These are phyloP conservation scores for Penicillium sp. DNA, from an alignment of 2,329 filamentous ascomycete genomes.

Conservation along the genomic window DNA sequence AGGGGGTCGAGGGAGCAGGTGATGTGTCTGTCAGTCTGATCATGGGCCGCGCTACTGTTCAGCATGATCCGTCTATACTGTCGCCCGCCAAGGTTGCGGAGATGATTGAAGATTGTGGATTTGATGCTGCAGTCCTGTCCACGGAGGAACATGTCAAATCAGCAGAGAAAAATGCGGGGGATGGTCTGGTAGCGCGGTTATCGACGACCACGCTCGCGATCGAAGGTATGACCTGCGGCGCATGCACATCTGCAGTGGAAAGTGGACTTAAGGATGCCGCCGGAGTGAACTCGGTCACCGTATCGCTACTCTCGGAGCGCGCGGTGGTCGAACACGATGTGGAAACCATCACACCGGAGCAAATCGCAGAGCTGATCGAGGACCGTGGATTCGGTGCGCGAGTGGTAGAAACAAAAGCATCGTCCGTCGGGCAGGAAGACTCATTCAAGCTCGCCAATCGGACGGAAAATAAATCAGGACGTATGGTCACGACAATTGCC, in stretches of 20 bases:
- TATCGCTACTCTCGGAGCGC: constrained; percentile 81
- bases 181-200: constrained; percentile 36
- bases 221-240: constrained; percentile 89
- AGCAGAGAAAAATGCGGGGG: constrained; percentile 38
- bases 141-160: constrained; percentile 63
- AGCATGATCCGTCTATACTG: constrained; percentile 78
- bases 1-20: constrained; percentile 76
- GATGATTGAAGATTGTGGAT: constrained; percentile 88
- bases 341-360: constrained; percentile 54
- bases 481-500: constrained; percentile 76
- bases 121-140: constrained; percentile 86
- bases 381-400: constrained; percentile 78
- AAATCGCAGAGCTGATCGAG: constrained; percentile 63
- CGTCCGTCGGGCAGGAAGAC: constrained; percentile 41
- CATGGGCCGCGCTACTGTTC: constrained; percentile 92
- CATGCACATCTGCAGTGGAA: constrained; percentile 84
- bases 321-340: constrained; percentile 83
- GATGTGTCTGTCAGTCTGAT: constrained; percentile 90
- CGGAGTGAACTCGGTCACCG: constrained; percentile 75
- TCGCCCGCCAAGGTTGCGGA: constrained; percentile 76
- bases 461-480: constrained; percentile 39
- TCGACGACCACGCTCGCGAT: constrained; percentile 77
- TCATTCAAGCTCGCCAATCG: constrained; percentile 41
- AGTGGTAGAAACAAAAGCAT: constrained; percentile 67
- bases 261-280: constrained; percentile 74